phyloP scores from a whole-genome alignment of 2,329 filamentous ascomycete genomes.

The Diaporthe amygdali region DNA sequence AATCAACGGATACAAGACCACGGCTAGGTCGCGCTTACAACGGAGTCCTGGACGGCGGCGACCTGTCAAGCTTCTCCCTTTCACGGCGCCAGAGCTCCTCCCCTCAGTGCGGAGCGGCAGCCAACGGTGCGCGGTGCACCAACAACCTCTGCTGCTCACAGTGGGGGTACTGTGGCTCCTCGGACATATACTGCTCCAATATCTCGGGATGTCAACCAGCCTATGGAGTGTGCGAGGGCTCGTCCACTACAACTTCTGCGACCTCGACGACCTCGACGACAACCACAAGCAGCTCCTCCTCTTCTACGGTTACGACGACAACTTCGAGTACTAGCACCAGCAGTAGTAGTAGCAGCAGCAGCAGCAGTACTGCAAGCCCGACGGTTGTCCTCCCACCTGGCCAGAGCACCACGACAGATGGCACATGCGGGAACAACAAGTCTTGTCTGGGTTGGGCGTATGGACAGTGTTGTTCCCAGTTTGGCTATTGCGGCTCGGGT shows the following conservation, averaged over 20 bases:
- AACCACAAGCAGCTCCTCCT: not conserved
- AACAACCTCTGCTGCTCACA: slow-evolving; percentile 14
- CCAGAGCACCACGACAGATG: slow-evolving; percentile 10
- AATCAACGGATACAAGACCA: not conserved
- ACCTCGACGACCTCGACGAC: not conserved
- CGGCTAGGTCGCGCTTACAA: not conserved
- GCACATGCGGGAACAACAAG: slow-evolving; percentile 13
- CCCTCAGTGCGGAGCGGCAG: slow-evolving; percentile 8
- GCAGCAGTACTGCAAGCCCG: not conserved
- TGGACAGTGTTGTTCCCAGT: slow-evolving; percentile 23
- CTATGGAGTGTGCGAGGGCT: not conserved
- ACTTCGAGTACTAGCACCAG: not conserved
- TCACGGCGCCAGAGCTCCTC: not conserved
- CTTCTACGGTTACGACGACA: not conserved
- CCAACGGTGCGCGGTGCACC: slow-evolving; percentile 11
- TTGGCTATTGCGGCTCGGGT: slow-evolving; percentile 1
- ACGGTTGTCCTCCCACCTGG: slow-evolving; percentile 5
- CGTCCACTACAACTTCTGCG: not conserved
- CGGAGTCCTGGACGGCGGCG: not conserved
- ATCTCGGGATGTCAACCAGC: not conserved
- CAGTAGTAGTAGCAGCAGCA: not conserved
- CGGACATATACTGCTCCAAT: slow-evolving; percentile 1
- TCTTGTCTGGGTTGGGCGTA: slow-evolving; percentile 9
- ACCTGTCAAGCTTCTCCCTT: not conserved
- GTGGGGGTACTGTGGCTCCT: not conserved